Evolutionary conservation across 805 yeast genomes (phyloP), one percentile per base, ranked within the genome.

Genomic region (Candida takata): DNA sequence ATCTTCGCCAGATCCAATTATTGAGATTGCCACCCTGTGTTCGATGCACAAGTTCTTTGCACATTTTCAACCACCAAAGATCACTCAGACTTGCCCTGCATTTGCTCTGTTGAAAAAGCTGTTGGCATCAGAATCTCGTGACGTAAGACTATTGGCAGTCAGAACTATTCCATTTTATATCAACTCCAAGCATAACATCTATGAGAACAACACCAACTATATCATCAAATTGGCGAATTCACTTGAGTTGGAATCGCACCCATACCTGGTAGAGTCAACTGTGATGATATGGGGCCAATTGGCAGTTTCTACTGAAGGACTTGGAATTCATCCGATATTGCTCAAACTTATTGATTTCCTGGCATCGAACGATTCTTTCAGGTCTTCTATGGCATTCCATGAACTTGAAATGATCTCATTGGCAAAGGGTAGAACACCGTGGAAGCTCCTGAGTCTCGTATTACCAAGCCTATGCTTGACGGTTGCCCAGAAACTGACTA

Each of bases 381-480:
- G 76, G 42, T 72, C 78, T 1, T 75, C 84, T 46, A 62, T 83
- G 46, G 86, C 86, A 0, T 76, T 77, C 43, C 79, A 78, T 49
- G 74, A 76, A 37, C 60, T 90, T 4, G 60, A 73, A 16, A 60
- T 68, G 24, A 67, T 83, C 10, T 80, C 96, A 0, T 48, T 60
- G 13, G 63, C 74, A 2, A 72, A 74, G 45, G 58, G 65, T 1
- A 60, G 72, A 24, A 74, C 95, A 0, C 79, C 95, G 0, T 87
- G 90, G 74, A 84, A 82, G 52, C 58, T 90, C 11, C 62, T 86
- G 15, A 75, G 84, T 7, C 95, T 95, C 1, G 84, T 75, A 42
- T 69, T 92, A 48, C 87, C 90, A 3, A 71, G 79, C 24, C 65
- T 87, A 7, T 72, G 88, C 26, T 71, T 76, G 29, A 70, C 70